Base-by-base conservation (phyloP, 805 yeast species). In the Torulaspora indica region DNA sequence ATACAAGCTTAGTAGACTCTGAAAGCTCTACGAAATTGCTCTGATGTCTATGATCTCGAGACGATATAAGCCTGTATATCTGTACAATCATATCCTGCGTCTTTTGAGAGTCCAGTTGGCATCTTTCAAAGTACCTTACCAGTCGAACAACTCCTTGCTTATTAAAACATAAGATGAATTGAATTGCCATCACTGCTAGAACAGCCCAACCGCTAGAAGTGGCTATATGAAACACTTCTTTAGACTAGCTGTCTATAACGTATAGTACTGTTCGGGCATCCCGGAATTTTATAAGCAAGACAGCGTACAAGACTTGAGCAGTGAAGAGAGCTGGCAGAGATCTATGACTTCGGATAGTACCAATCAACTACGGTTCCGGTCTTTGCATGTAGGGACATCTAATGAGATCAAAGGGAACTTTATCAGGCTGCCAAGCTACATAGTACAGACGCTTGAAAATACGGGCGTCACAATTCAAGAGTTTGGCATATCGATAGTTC, bases 71-170 rank as follows among this genome's bases (percentile, higher is more conserved):
- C 45, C 89, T 74, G 66, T 90, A 96, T 9, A 88, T 81, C 34
- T 85, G 60, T 7, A 61, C 56, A 15, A 63, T 61, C 22, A 48
- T 45, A 12, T 54, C 61, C 32, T 56, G 63, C 38, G 69, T 67
- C 30, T 66, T 68, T 31, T 56, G 53, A 3, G 56, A 46, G 3
- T 67, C 61, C 38, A 61, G 60, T 32, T 60, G 51, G 45, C 62
- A 48, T n/a, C 47, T 45, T 14, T 55, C 60, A 60, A 75, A 91
- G 90, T 95, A 90, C 63, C 88, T 84, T 6, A 86, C 82, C 12
- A 91, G 68, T 47, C 98, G 76, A 17, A 91, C 79, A 52, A 85
- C 85, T n/a, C 98, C 98, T 67, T 91, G 97, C 46, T 96, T 76
- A 62, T 91, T 91, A 62, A 91, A 81, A 35, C 91, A 83, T 33